Evolutionary conservation across 73 alveolate genomes (phyloP).

Genomic region (Chromera velia): DNA sequence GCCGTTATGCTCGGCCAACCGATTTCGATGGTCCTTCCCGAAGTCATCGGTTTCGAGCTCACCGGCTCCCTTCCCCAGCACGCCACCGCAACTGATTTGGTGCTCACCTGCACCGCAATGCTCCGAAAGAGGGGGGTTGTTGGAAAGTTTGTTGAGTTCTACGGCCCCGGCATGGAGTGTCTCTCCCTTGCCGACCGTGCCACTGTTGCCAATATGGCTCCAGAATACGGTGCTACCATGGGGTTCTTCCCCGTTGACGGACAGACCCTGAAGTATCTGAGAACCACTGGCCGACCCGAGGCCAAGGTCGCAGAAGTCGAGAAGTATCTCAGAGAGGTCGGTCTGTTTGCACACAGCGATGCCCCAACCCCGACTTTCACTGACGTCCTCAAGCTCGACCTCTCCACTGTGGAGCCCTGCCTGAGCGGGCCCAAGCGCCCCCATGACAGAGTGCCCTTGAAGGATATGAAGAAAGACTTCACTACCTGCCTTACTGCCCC

Average conservation of each 20-base stretch:
- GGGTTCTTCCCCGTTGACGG: constrained; percentile 85
- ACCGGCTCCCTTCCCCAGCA: constrained; percentile 59
- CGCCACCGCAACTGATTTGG: constrained; percentile 79
- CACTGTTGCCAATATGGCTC: constrained; percentile 78
- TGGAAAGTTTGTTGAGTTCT: constrained; percentile 84
- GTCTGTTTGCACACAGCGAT: constrained; percentile 59
- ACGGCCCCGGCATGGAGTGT: constrained; percentile 68
- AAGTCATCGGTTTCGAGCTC: constrained; percentile 74
- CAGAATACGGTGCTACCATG: constrained; percentile 88
- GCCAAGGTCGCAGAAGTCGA: constrained; percentile 60
- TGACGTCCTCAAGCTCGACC: constrained; percentile 71
- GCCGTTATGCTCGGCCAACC: constrained; percentile 82
- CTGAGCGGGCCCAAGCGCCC: constrained; percentile 88
- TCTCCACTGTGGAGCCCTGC: constrained; percentile 68
- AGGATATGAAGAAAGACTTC: constrained; percentile 64
- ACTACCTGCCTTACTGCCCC: constrained; percentile 53
- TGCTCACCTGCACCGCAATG: constrained; percentile 61
- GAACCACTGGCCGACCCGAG: constrained; percentile 66
- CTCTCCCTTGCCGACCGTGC: constrained; percentile 78
- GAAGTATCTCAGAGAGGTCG: constrained; percentile 61
- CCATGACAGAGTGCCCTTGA: constrained; percentile 71
- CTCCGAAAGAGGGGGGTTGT: constrained; percentile 86
- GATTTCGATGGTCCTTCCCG: constrained; percentile 77
- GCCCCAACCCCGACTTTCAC: constrained; percentile 61
- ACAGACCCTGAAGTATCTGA: constrained; percentile 65